Evolutionary conservation across 179 eudicot species (phyloP).

Genomic region (Carnegiea gigantea): DNA sequence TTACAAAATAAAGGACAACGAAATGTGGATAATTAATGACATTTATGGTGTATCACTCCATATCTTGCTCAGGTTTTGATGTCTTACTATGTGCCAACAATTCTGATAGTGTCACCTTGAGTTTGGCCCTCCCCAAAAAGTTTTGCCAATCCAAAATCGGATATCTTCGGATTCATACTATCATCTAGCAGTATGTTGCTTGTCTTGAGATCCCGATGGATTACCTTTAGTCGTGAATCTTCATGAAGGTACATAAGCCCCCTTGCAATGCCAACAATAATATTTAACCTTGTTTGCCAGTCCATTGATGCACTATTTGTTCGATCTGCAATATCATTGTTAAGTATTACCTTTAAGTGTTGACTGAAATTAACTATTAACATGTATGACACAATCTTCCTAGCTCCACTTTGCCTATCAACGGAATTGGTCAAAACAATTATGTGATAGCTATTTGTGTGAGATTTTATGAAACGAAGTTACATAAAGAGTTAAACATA

Average conservation of each 20-base stretch:
- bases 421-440: background rate
- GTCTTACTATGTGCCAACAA: slow-evolving; percentile 48
- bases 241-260: slow-evolving; percentile 50
- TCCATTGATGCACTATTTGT: slow-evolving; percentile 15
- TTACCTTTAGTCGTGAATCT: slow-evolving; percentile 41
- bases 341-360: background rate
- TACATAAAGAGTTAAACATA: background rate
- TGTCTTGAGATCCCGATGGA: slow-evolving; percentile 49
- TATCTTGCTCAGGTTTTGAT: background rate
- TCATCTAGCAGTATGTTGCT: slow-evolving; percentile 30
- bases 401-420: background rate
- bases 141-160: slow-evolving; percentile 48
- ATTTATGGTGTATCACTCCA: background rate
- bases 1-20: background rate
- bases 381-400: background rate
- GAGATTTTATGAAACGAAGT: background rate
- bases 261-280: slow-evolving; percentile 43
- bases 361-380: no score
- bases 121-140: slow-evolving; percentile 38
- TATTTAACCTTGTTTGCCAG: slow-evolving; percentile 33
- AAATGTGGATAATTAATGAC: background rate
- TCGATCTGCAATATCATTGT: slow-evolving; percentile 20
- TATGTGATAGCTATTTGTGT: background rate
- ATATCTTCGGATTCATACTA: slow-evolving; percentile 44
- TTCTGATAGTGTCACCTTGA: slow-evolving; percentile 33